These are phyloP conservation scores for Kingdonia uniflora DNA, from an alignment of 164 flowering plant species.

Conservation along the genomic window DNA sequence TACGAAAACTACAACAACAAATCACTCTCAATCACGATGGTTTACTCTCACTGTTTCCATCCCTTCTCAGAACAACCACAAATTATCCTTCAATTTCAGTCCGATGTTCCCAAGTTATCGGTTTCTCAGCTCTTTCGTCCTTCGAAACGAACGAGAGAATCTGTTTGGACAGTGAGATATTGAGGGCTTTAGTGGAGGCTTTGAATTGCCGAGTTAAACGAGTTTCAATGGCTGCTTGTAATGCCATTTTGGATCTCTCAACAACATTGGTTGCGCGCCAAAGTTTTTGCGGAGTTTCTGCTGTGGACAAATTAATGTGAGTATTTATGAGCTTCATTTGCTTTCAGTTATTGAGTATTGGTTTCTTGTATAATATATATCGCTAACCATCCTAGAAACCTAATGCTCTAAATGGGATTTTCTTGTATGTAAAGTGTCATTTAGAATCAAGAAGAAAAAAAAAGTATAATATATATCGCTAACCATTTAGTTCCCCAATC, in stretches of 20 bases:
- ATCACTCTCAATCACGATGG: slow-evolving; percentile 6
- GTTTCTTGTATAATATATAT: too few species aligned
- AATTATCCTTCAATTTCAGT: slow-evolving; percentile 1
- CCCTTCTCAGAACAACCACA: slow-evolving; percentile 22
- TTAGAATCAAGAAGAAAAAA: not conserved
- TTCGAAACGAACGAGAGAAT: slow-evolving; percentile 37
- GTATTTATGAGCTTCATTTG: too few species aligned
- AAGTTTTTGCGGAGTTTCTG: slow-evolving; percentile 24
- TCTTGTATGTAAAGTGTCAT: too few species aligned
- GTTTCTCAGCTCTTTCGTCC: slow-evolving; percentile 35
- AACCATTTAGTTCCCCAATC: too few species aligned
- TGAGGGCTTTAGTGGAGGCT: slow-evolving; percentile 25
- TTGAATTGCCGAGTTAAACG: slow-evolving; percentile 12
- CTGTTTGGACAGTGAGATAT: slow-evolving; percentile 26
- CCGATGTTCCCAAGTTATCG: slow-evolving; percentile 32
- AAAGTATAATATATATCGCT: not conserved
- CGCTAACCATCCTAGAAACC: too few species aligned
- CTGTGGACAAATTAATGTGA: slow-evolving; percentile 44
- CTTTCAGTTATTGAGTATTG: too few species aligned
- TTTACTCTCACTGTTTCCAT: slow-evolving; percentile 33
- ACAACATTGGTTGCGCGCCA: slow-evolving; percentile 32
- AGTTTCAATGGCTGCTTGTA: slow-evolving; percentile 32
- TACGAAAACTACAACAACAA: slow-evolving; percentile 17
- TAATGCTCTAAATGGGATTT: too few species aligned
- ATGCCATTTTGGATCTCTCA: slow-evolving; percentile 54